Conservation (phyloP, 495 filamentous ascomycete genomes). For the Beverwykella pulmonaria region DNA sequence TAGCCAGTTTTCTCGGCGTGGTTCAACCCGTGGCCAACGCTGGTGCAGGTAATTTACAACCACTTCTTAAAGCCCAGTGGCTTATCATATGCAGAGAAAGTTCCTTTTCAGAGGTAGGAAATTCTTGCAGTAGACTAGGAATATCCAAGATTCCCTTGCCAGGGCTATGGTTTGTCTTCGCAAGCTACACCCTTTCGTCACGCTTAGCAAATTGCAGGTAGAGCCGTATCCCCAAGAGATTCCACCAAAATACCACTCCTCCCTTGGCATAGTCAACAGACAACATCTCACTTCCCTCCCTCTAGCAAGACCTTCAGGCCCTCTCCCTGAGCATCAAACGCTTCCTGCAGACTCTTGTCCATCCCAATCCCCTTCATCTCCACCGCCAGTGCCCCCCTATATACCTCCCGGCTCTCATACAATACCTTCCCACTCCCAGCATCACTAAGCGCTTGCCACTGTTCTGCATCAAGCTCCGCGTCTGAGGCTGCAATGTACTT, state of each 20-base stretch:
- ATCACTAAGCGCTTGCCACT: constrained; percentile 29
- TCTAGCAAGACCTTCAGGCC: constrained; percentile 23
- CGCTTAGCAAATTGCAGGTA: too few relatives aligned
- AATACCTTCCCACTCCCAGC: constrained; percentile 21
- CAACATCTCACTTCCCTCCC: background rate
- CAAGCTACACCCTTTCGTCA: too few relatives aligned
- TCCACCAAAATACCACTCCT: too few relatives aligned
- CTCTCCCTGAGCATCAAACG: constrained; percentile 27
- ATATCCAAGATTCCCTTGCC: too few relatives aligned
- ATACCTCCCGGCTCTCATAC: constrained; percentile 37
- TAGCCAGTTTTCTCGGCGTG: background rate
- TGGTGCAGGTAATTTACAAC: too few relatives aligned
- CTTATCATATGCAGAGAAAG: too few relatives aligned
- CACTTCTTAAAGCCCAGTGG: too few relatives aligned
- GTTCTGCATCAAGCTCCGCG: constrained; percentile 8
- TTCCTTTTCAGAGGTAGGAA: too few relatives aligned
- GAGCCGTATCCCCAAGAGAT: too few relatives aligned
- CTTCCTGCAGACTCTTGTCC: constrained; percentile 24
- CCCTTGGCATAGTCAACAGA: background rate
- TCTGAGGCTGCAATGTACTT: constrained; percentile 8
- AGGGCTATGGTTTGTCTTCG: too few relatives aligned
- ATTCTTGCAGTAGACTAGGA: too few relatives aligned
- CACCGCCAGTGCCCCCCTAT: constrained; percentile 11
- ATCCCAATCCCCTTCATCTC: constrained; percentile 9
- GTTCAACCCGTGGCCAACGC: too few relatives aligned